Evolutionary conservation across 257 asterid species (phyloP), one percentile per base, ranked within the genome.

Genomic region (Primulina tabacum): DNA sequence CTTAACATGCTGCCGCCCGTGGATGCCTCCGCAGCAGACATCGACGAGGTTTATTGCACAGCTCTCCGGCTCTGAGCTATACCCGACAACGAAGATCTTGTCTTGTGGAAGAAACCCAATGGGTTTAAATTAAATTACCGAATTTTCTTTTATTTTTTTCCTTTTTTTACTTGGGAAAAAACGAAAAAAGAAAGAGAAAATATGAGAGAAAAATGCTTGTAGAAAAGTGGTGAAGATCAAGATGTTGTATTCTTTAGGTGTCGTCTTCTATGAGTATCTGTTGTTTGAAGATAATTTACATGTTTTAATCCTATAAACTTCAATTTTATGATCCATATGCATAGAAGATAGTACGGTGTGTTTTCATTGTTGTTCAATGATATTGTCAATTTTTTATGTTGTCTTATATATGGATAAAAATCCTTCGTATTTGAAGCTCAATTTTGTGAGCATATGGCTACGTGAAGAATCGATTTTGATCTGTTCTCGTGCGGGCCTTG

Each of bases 1-100:
- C 87, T 82, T 68, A 82, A 82, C 75, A 76, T 78, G 83, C 79
- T 73, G 50, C 81, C 86, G 67, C 73, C 78, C 10, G 70, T 62
- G 21, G 81, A 75, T 40, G 65, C 65, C 8, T 12, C 57, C n/a
- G 53, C 35, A 33, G 68, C 67, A 20, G 79, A 75, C 33, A 16
- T 70, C 63, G 86, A 82, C 12, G 86, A 78, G 34, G 71, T 80
- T 5, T 71, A 81, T 30, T 80, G 82, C 62, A 80, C 82, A 35
- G 80, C 78, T 12, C 86, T 82, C 66, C 86, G 86, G 71, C 83
- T 81, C 53, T 81, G 80, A 81, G 67, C 33, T 35, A 58, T 61
- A 34, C 18, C 57, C 57, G 8, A 21, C 21, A 18, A 50, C 21
- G 57, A 50, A 16, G 21, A 14, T 50, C 21, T 50, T 6, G 57